Base-by-base conservation (phyloP, 352 stramenopile genomes). In the Phytophthora aleatoria region DNA sequence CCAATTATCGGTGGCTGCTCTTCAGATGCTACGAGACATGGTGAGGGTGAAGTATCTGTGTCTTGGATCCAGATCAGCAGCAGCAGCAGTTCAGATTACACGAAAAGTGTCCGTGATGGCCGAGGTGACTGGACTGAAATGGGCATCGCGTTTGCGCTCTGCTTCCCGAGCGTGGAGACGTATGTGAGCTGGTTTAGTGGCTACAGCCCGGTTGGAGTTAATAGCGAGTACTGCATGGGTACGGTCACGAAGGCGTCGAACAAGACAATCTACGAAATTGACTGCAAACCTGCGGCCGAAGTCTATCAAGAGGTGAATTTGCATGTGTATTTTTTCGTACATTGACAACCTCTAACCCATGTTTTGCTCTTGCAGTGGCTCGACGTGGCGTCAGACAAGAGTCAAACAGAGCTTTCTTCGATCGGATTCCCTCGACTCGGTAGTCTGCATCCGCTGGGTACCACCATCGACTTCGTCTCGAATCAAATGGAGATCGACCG, bases 31-130 rank as follows among this genome's bases (percentile, higher is more conserved):
- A 76, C 79, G 8, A 87, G 85, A 53, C 82, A 93, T 42, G 76
- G 82, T 1, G 83, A 93, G 20, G 83, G 77, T 11, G 83, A 83
- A 31, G 77, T 83, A 11, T 75, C 83, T 1, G 79, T 92, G 33
- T 92, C 79, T 27, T 94, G 87, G 87, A 91, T 94, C 43, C 87
- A 96, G 62, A 94, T 96, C 51, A 93, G 85, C 50, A 96, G 87
- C 50, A 89, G 85, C 33, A 91, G 87, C 61, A 92, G 79, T 50
- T 85, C 73, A 4, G 83, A 92, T 52, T 91, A 91, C 60, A 90
- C 81, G 24, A 92, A 94, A 57, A 89, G 78, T 58, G 80, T 89
- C 42, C 77, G 79, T 13, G 81, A 91, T 43, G 82, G 80, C 9
- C 75, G 74, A 50, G 85, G 84, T n/a, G 82, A 91, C 50, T 88